Percentiles rank a stretch among this genome's conserved stretches.
Evolutionary conservation across 139 green algal species (phyloP).

Genomic region (Chlamydomonas sp.): DNA sequence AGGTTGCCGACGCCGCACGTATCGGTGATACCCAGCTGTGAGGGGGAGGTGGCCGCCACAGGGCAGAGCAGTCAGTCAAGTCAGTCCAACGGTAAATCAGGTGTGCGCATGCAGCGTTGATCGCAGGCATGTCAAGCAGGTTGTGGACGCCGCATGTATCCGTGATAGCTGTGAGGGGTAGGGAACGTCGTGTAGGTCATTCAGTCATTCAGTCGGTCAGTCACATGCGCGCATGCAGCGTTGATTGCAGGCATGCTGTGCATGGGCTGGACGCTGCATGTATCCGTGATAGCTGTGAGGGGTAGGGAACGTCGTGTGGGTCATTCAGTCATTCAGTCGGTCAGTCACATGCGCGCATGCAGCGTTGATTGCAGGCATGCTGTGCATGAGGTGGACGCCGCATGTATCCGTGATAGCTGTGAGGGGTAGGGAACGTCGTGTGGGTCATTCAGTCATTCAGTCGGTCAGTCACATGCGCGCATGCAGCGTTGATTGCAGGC

Average conservation of each 20-base stretch:
- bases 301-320: neutral
- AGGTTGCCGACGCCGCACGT: neutral
- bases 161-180: too few species aligned
- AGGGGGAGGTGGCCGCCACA: neutral
- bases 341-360: too few species aligned
- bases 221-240: too few species aligned
- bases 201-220: conserved; percentile 21
- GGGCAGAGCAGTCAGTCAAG: conserved; percentile 17
- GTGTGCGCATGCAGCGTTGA: too few species aligned
- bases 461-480: conserved; percentile 1
- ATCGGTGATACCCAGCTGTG: neutral
- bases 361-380: neutral
- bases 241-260: neutral
- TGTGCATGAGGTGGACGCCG: neutral
- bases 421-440: neutral
- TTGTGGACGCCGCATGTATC: too few species aligned
- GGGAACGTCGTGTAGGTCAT: conserved; percentile 3
- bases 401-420: neutral
- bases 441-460: neutral
- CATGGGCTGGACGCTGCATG: too few species aligned
- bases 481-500: too few species aligned
- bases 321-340: conserved; percentile 16
- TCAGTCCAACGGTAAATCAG: conserved; percentile 20
- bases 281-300: too few species aligned
- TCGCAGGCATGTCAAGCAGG: conserved; percentile 15